Percentiles rank a stretch among this genome's conserved stretches.
Evolutionary conservation across 768 basidiomycete genomes (phyloP).

Genomic region (Boletus rufocinnamomeus): DNA sequence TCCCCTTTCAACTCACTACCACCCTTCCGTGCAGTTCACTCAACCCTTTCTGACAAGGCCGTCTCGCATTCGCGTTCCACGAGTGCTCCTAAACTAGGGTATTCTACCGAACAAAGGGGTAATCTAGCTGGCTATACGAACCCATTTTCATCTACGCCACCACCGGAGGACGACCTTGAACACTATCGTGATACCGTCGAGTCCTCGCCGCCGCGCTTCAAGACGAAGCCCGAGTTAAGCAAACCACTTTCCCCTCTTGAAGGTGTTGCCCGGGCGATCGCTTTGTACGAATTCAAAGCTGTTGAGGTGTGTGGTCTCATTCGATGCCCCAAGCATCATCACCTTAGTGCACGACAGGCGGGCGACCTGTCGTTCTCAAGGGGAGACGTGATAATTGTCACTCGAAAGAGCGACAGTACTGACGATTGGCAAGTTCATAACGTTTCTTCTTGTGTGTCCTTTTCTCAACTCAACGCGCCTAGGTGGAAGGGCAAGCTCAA

Average conservation of each 20-base stretch:
- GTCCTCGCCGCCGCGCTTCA: slow-evolving; percentile 37
- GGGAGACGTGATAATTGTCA: slow-evolving; percentile 72
- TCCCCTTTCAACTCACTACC: slow-evolving; percentile 39
- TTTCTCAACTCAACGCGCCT: not conserved
- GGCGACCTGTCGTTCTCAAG: slow-evolving; percentile 78
- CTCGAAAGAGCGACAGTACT: slow-evolving; percentile 65
- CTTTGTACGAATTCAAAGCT: slow-evolving; percentile 71
- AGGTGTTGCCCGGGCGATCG: slow-evolving; percentile 72
- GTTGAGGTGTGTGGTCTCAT: slow-evolving; percentile 53
- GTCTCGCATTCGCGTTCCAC: slow-evolving; percentile 37
- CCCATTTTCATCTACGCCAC: slow-evolving; percentile 32
- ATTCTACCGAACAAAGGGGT: slow-evolving; percentile 14
- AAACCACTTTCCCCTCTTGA: slow-evolving; percentile 53
- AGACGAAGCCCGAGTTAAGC: slow-evolving; percentile 51
- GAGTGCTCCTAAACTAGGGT: slow-evolving; percentile 30
- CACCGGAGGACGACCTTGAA: slow-evolving; percentile 24
- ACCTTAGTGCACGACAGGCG: slow-evolving; percentile 40
- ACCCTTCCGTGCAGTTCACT: slow-evolving; percentile 35
- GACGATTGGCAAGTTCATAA: slow-evolving; percentile 65
- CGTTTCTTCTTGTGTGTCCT: not conserved
- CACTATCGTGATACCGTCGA: slow-evolving; percentile 9
- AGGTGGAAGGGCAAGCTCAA: slow-evolving; percentile 81
- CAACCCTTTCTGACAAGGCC: slow-evolving; percentile 35
- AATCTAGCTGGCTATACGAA: slow-evolving; percentile 19
- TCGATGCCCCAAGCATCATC: not conserved